A percentile compares a stretch with the other conserved stretches of the same genome.
Evolutionary conservation across 179 eudicot species (phyloP).

Genomic region (Drosera spatulata): DNA sequence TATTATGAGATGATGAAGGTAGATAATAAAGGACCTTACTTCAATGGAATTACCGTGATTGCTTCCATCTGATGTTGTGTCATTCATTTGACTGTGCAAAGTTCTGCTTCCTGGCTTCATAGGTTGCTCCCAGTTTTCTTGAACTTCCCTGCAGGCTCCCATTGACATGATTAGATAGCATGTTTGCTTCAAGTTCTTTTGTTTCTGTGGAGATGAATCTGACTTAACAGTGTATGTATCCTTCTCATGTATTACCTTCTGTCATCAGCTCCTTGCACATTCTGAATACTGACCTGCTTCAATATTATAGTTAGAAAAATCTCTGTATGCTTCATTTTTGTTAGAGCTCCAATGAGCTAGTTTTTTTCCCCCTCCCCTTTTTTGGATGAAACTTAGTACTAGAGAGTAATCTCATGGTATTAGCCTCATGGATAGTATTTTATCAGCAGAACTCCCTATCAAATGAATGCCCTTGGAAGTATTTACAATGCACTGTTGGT

Average conservation of each 20-base stretch:
- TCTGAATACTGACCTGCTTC: slow-evolving; percentile 37
- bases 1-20: background rate
- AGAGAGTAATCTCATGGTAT: too few relatives aligned
- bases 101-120: slow-evolving; percentile 10
- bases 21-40: slow-evolving; percentile 14
- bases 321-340: background rate
- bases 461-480: too few relatives aligned
- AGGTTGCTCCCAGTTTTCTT: slow-evolving; percentile 10
- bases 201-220: background rate
- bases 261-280: slow-evolving; percentile 34
- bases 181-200: background rate
- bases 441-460: too few relatives aligned
- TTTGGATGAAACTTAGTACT: too few relatives aligned
- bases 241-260: slow-evolving; percentile 18
- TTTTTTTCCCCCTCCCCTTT: too few relatives aligned
- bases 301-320: background rate
- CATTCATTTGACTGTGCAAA: slow-evolving; percentile 23
- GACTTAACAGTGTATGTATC: background rate
- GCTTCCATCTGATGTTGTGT: slow-evolving; percentile 14
- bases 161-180: slow-evolving; percentile 8
- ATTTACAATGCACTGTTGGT: too few relatives aligned
- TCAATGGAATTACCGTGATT: slow-evolving; percentile 8
- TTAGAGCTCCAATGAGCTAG: too few relatives aligned
- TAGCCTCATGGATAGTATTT: too few relatives aligned
- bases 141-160: slow-evolving; percentile 19